Percentiles rank a stretch among this genome's conserved stretches.
Evolutionary conservation across 139 green algal species (phyloP).

Genomic region (Picochlorum sp.): DNA sequence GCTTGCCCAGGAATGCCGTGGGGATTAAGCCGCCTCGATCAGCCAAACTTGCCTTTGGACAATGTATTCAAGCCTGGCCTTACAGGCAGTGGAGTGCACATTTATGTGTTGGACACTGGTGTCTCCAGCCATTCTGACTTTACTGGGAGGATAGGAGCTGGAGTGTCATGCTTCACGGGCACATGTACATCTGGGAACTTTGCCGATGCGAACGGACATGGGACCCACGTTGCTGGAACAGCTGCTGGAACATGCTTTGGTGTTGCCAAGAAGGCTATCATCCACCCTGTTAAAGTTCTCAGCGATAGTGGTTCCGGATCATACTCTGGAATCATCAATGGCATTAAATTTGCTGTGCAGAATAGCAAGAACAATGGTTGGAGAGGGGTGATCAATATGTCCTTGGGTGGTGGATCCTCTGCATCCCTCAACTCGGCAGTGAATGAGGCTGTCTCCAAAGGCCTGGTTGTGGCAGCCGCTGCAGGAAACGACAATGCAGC

Average conservation of each 20-base stretch:
- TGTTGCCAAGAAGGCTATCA: conserved; percentile 48
- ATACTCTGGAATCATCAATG: conserved; percentile 49
- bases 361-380: conserved; percentile 20
- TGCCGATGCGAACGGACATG: conserved; percentile 49
- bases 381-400: conserved; percentile 54
- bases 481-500: conserved; percentile 41
- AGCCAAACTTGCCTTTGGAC: conserved; percentile 8
- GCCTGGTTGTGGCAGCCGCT: conserved; percentile 41
- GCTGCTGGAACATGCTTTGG: conserved; percentile 44
- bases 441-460: conserved; percentile 8
- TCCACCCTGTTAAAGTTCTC: conserved; percentile 35
- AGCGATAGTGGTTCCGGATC: conserved; percentile 30
- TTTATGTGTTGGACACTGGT: conserved; percentile 50
- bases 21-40: background rate
- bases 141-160: conserved; percentile 4
- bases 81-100: conserved; percentile 4
- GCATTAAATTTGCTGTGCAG: conserved; percentile 34
- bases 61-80: background rate
- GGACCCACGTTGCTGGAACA: conserved; percentile 53
- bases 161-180: conserved; percentile 3
- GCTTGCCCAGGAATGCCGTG: background rate
- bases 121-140: conserved; percentile 44
- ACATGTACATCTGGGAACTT: background rate
- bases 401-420: conserved; percentile 39
- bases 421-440: conserved; percentile 45